phyloP scores from a whole-genome alignment of 192 early-diverging fungal genomes.

The Gryganskiella cystojenkinii region DNA sequence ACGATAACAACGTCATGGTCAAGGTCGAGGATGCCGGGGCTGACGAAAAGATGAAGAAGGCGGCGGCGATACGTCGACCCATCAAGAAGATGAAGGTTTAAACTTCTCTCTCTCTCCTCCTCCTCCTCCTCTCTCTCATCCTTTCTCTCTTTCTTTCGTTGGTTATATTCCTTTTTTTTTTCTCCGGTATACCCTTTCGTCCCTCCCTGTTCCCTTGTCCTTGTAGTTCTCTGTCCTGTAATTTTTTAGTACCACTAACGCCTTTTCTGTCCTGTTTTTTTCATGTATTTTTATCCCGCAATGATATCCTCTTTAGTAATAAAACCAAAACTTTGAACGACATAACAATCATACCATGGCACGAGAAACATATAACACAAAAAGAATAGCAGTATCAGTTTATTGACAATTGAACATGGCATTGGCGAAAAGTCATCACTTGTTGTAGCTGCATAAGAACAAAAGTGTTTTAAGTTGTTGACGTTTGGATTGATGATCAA shows the following conservation, averaged over 20 bases:
- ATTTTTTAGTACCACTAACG: neutral
- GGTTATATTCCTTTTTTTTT: slow-evolving; percentile 5
- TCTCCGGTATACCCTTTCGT: neutral
- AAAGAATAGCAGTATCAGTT: no score
- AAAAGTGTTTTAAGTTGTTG: no score
- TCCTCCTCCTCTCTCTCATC: neutral
- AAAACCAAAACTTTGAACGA: no score
- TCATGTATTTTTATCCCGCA: no score
- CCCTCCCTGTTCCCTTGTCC: neutral
- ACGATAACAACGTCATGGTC: neutral
- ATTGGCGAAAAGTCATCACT: no score
- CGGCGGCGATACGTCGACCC: neutral
- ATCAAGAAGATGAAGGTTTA: slow-evolving; percentile 36
- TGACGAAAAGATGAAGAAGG: neutral
- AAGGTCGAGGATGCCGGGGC: slow-evolving; percentile 4
- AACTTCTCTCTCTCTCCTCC: neutral
- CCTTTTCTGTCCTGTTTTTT: neutral
- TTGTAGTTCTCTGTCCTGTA: neutral
- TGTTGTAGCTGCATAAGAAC: no score
- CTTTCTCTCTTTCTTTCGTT: neutral
- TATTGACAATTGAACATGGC: no score
- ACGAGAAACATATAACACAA: no score
- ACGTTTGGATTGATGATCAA: no score
- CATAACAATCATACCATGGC: no score
- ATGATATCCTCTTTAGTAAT: no score